phyloP scores from a whole-genome alignment of 2,329 filamentous ascomycete species.

The Trichoderma lentiforme region DNA sequence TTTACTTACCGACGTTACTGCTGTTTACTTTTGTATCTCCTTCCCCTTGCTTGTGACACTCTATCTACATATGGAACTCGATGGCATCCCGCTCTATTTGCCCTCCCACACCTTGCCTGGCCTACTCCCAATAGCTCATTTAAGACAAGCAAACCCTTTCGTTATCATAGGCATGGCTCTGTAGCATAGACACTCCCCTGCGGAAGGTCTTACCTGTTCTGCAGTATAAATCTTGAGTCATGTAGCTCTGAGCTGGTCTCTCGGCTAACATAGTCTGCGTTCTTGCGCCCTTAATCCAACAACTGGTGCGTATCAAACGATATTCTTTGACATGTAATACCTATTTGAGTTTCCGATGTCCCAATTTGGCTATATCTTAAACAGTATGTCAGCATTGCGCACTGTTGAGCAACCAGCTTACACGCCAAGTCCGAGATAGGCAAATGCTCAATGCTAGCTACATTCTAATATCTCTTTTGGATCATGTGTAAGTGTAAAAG shows the following conservation, averaged over 20 bases:
- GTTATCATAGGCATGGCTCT: neutral
- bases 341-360: neutral
- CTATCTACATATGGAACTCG: neutral
- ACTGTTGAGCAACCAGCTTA: neutral
- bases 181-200: neutral
- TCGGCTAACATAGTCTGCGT: neutral
- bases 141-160: neutral
- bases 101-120: neutral
- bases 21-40: neutral
- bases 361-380: neutral
- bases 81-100: neutral
- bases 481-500: neutral
- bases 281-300: neutral
- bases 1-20: neutral
- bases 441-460: neutral
- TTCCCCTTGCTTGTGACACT: neutral
- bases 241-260: neutral
- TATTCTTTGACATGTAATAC: neutral
- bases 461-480: neutral
- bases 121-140: neutral
- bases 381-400: neutral
- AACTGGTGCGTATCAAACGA: neutral
- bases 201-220: neutral
- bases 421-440: neutral
- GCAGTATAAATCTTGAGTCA: neutral